These are phyloP conservation scores for Cytospora piceicola DNA, from an alignment of 2,329 filamentous ascomycete genomes.

Conservation along the genomic window DNA sequence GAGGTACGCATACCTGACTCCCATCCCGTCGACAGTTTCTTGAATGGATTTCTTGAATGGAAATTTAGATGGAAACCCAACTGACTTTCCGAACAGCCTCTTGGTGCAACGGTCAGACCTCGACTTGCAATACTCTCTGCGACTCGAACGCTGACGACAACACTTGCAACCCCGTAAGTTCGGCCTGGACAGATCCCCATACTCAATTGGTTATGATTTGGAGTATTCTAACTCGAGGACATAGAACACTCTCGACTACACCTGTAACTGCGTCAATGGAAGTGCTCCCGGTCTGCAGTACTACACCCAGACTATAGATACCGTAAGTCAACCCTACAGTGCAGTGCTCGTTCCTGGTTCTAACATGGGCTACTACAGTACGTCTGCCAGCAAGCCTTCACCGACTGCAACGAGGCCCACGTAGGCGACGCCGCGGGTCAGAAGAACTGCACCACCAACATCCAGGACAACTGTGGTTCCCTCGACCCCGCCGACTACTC, in stretches of 20 bases:
- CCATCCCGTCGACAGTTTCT: background rate
- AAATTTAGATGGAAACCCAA: background rate
- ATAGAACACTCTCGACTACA: slow-evolving; percentile 50
- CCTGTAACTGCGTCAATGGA: slow-evolving; percentile 55
- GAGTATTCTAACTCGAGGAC: slow-evolving; percentile 24
- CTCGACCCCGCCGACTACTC: slow-evolving; percentile 41
- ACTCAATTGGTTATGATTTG: slow-evolving; percentile 2
- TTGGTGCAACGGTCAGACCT: slow-evolving; percentile 57
- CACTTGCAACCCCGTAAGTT: slow-evolving; percentile 52
- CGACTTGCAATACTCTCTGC: slow-evolving; percentile 57
- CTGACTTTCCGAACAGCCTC: slow-evolving; percentile 44
- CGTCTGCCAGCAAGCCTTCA: slow-evolving; percentile 55
- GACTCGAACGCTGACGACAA: slow-evolving; percentile 44
- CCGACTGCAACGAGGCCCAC: slow-evolving; percentile 51
- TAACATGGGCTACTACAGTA: slow-evolving; percentile 42
- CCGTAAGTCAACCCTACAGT: slow-evolving; percentile 37
- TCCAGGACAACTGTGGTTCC: slow-evolving; percentile 52
- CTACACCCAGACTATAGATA: slow-evolving; percentile 57
- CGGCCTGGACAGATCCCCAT: too few relatives aligned
- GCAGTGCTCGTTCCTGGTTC: slow-evolving; percentile 17
- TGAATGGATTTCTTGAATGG: background rate
- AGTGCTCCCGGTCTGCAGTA: slow-evolving; percentile 56
- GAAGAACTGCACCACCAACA: slow-evolving; percentile 52
- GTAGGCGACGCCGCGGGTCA: slow-evolving; percentile 49
- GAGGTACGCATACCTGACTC: slow-evolving; percentile 44